These are phyloP conservation scores for Mucor racemosus DNA, from an alignment of 371 early-diverging fungal genomes.

Conservation along the genomic window DNA sequence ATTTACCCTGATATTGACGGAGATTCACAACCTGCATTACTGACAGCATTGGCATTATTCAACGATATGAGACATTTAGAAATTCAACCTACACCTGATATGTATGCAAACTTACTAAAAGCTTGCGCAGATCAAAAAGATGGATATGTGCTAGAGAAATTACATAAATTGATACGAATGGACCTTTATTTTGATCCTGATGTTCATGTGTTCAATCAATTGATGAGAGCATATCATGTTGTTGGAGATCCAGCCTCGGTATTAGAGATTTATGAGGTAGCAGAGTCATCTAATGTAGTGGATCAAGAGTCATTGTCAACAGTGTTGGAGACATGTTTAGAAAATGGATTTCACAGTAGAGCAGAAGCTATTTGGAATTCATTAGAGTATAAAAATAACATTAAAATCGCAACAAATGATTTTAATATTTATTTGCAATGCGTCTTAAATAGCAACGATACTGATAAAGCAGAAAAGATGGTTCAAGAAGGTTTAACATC, in stretches of 20 bases:
- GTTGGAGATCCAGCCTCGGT: constrained; percentile 33
- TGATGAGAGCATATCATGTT: constrained; percentile 47
- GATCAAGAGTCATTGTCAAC: constrained; percentile 15
- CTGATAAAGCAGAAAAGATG: background rate
- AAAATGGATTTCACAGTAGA: constrained; percentile 15
- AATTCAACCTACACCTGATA: constrained; percentile 43
- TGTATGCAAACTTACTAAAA: constrained; percentile 39
- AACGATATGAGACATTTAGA: constrained; percentile 51
- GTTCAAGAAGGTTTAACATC: constrained; percentile 10
- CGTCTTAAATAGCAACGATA: background rate
- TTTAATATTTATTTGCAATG: constrained; percentile 35
- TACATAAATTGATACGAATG: constrained; percentile 51
- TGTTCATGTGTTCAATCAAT: constrained; percentile 36
- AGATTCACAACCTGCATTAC: constrained; percentile 31
- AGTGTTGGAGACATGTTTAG: constrained; percentile 22
- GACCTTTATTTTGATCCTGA: constrained; percentile 50
- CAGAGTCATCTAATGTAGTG: constrained; percentile 9
- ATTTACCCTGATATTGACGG: constrained; percentile 28
- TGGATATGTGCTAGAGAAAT: constrained; percentile 34
- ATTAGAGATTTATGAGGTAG: constrained; percentile 44
- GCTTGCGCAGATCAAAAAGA: constrained; percentile 41
- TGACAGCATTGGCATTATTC: constrained; percentile 41
- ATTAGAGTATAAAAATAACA: background rate
- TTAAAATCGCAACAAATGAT: constrained; percentile 26
- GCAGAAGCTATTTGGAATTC: constrained; percentile 25